Conservation (phyloP, 352 stramenopile genomes). For the Albugo candida region DNA sequence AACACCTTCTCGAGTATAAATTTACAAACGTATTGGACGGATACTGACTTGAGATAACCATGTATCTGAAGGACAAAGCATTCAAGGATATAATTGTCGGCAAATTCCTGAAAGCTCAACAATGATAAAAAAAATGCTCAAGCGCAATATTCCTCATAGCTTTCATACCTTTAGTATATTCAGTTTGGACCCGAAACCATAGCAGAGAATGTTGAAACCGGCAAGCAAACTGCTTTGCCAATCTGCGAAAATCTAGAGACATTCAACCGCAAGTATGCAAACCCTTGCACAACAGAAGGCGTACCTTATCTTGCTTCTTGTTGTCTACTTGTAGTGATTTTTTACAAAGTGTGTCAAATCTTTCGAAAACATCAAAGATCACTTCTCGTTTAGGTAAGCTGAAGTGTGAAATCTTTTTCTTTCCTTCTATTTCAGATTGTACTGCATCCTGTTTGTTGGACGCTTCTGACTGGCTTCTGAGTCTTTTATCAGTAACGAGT, state of each 20-base stretch:
- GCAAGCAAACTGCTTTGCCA: conserved; percentile 27
- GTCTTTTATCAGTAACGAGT: no score
- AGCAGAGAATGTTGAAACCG: conserved; percentile 31
- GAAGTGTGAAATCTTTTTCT: no score
- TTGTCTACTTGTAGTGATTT: no score
- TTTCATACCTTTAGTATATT: conserved; percentile 20
- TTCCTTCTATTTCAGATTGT: no score
- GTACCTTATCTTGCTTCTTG: no score
- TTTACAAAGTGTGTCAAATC: no score
- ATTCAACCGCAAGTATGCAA: background rate
- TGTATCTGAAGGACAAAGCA: conserved; percentile 26
- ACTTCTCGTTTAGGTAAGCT: no score
- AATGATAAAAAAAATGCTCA: background rate
- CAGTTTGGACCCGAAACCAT: conserved; percentile 33
- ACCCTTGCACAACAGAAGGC: background rate
- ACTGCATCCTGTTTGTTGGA: no score
- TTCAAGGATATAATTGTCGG: conserved; percentile 11
- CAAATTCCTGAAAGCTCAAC: conserved; percentile 18
- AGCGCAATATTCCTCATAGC: background rate
- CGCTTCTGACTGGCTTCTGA: no score
- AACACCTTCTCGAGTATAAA: conserved; percentile 20
- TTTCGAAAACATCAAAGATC: no score
- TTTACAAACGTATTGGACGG: conserved; percentile 19
- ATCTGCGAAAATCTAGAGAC: conserved; percentile 8
- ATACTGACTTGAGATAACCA: conserved; percentile 32